Base-by-base conservation (phyloP, 2,329 filamentous ascomycete genomes). In the Didymella segeticola region DNA sequence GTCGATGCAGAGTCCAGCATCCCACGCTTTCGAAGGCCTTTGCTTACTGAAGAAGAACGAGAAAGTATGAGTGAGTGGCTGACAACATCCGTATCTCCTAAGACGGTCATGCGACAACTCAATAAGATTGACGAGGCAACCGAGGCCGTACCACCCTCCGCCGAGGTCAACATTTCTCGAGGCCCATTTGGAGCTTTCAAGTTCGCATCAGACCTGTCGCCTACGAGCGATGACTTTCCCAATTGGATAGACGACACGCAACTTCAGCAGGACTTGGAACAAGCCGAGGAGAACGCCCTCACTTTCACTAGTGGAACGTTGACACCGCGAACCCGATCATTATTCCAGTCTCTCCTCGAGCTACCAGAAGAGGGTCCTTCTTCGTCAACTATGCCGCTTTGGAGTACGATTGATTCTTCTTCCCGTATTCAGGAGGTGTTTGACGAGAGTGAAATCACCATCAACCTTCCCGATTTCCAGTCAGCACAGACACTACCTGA, bases 11-110 rank as follows among this genome's bases (percentile, higher is more conserved):
- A 60, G 4, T 47, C 63, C 9, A 42, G 31, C 11, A 41, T 23
- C 17, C 23, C 52, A 41, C 70, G 64, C 23, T 80, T 76, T 56
- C 74, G 78, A 31, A 77, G 78, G 46, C 77, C 77, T 29, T 65
- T 80, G 15, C 77, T 79, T 54, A 76, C 77, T n/a, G 76, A 73
- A 57, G 53, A 61, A 23, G 67, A 72, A 48, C 71, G 74, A 6
- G 47, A 60, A 34, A 53, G 45, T 6, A 77, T 77, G 75, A 77
- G 70, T 52, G 55, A 67, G 34, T 63, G 73, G 59, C 59, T 79
- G 6, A 65, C 70, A 1, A 64, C 65, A 6, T 74, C 67, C 27
- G 61, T 78, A 4, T 63, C 66, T 5, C 69, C 68, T 2, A 60
- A 53, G 9, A 45, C 47, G 25, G 66, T 63, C 15, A 33, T 56